These are phyloP conservation scores for Psidium guajava DNA, from an alignment of 345 rosid genomes.

Conservation along the genomic window DNA sequence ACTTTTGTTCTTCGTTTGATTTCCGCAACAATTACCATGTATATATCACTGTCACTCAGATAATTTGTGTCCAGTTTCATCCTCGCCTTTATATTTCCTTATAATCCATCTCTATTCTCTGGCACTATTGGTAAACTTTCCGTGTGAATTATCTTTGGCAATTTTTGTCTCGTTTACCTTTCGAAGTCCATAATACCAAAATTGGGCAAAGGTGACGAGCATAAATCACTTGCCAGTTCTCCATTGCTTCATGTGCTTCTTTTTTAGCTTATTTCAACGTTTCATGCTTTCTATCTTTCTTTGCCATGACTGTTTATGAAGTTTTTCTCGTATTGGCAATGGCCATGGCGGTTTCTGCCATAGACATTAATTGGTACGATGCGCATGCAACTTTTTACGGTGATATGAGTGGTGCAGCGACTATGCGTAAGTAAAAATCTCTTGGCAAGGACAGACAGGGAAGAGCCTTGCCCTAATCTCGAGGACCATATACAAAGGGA, in stretches of 20 bases:
- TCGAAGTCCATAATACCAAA: not conserved
- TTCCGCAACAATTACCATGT: no score
- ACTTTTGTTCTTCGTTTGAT: no score
- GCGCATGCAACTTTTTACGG: constrained; percentile 8
- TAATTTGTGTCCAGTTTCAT: not conserved
- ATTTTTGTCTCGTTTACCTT: not conserved
- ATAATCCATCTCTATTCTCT: not conserved
- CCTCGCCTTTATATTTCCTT: not conserved
- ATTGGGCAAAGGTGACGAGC: not conserved
- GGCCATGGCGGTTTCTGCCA: not conserved
- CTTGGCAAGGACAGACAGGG: not conserved
- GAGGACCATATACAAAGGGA: not conserved
- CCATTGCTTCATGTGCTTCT: not conserved
- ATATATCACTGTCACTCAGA: not conserved
- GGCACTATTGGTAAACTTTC: not conserved
- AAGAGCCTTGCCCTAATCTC: not conserved
- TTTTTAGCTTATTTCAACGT: not conserved
- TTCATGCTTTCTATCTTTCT: not conserved
- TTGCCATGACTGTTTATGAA: not conserved
- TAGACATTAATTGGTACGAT: not conserved
- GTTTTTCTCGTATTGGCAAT: not conserved
- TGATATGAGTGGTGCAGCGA: constrained; percentile 1
- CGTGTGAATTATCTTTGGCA: not conserved
- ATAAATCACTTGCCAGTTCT: not conserved
- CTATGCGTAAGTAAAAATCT: constrained; percentile 2